Evolutionary conservation across 2,329 filamentous ascomycete species (phyloP).

Genomic region (Paradendryphiella salina): DNA sequence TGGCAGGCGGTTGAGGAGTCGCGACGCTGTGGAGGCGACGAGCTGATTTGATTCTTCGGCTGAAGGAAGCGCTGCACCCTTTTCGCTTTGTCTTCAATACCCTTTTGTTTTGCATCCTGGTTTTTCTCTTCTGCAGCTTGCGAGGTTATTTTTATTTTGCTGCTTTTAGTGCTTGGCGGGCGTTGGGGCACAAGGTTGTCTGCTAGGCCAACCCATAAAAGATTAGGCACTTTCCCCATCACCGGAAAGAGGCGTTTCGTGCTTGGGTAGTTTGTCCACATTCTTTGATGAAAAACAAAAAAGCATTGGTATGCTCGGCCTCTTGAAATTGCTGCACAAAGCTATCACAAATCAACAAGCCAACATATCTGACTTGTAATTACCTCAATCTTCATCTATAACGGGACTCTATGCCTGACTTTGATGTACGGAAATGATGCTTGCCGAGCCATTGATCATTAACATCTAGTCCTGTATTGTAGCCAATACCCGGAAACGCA

Average conservation of each 20-base stretch:
- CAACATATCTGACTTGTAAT: neutral
- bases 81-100: conserved; percentile 11
- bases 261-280: neutral
- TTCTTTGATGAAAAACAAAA: neutral
- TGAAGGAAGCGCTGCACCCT: neutral
- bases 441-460: neutral
- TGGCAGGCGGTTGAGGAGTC: conserved; percentile 76
- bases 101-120: conserved; percentile 1
- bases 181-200: conserved; percentile 8
- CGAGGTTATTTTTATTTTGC: neutral
- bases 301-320: neutral
- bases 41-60: conserved; percentile 60
- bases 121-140: neutral
- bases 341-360: neutral
- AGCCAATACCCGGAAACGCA: neutral
- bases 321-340: neutral
- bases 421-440: neutral
- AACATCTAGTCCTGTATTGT: neutral
- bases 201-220: conserved; percentile 1
- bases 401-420: neutral
- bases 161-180: conserved; percentile 5
- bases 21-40: conserved; percentile 75
- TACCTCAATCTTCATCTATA: neutral
- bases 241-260: neutral
- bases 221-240: conserved; percentile 1